Evolutionary conservation across 192 early-diverging fungal species (phyloP).

Genomic region (Linderina pennispora): DNA sequence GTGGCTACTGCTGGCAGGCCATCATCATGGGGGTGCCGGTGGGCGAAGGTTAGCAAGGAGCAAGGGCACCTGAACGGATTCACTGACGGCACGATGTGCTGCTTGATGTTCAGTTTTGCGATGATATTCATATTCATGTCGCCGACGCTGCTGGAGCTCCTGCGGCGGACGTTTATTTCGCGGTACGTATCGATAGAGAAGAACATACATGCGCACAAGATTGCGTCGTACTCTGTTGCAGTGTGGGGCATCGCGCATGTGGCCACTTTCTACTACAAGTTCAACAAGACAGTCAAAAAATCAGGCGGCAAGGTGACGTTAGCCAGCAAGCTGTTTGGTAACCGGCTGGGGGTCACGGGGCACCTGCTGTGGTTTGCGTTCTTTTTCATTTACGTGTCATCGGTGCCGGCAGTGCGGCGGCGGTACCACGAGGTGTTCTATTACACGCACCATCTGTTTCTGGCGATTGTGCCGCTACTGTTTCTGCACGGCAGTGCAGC

Average conservation of each 20-base stretch:
- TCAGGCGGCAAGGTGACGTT: slow-evolving; percentile 39
- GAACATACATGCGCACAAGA: slow-evolving; percentile 79
- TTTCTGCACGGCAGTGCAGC: slow-evolving; percentile 70
- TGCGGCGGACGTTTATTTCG: slow-evolving; percentile 67
- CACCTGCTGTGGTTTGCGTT: slow-evolving; percentile 47
- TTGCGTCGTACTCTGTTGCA: slow-evolving; percentile 68
- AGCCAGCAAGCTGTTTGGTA: slow-evolving; percentile 47
- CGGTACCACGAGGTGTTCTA: slow-evolving; percentile 67
- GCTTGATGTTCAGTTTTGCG: slow-evolving; percentile 49
- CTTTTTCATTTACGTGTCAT: slow-evolving; percentile 28
- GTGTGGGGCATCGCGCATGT: slow-evolving; percentile 66
- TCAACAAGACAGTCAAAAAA: slow-evolving; percentile 24
- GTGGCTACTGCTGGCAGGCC: slow-evolving; percentile 53
- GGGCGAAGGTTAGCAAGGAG: slow-evolving; percentile 47
- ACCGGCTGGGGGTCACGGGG: slow-evolving; percentile 65
- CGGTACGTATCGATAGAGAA: slow-evolving; percentile 73
- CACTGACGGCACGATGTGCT: slow-evolving; percentile 32
- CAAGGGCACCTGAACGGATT: slow-evolving; percentile 38
- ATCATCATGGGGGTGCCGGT: slow-evolving; percentile 51
- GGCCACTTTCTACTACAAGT: slow-evolving; percentile 70
- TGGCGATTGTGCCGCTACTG: slow-evolving; percentile 61
- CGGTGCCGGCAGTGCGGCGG: slow-evolving; percentile 30
- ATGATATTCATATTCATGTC: slow-evolving; percentile 71
- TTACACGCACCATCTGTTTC: slow-evolving; percentile 83
- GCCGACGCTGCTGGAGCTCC: slow-evolving; percentile 65